Conservation (phyloP, 495 filamentous ascomycete genomes). For the Talaromyces adpressus region DNA sequence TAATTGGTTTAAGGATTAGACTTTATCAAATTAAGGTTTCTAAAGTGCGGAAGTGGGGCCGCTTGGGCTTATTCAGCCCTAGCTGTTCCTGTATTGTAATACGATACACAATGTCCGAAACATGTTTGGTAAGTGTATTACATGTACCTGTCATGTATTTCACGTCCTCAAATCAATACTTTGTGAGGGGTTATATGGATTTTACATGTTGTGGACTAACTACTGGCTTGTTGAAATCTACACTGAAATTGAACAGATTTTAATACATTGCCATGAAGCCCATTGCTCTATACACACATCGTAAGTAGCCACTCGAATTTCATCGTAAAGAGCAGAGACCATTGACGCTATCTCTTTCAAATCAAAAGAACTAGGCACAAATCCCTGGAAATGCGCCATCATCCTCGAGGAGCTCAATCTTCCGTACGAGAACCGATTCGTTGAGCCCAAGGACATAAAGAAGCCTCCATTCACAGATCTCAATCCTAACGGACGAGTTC, state of each 20-base stretch:
- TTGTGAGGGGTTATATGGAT: too few relatives aligned
- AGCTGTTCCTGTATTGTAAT: neutral
- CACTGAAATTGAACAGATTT: too few relatives aligned
- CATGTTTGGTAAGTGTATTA: neutral
- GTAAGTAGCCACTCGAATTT: neutral
- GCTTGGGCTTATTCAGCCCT: neutral
- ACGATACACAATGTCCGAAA: neutral
- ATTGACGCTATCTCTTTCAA: neutral
- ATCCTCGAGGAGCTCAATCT: conserved; percentile 49
- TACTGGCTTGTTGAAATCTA: too few relatives aligned
- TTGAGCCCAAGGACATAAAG: conserved; percentile 44
- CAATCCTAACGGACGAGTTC: conserved; percentile 57
- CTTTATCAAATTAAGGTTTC: neutral
- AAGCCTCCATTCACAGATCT: conserved; percentile 33
- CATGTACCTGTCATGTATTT: too few relatives aligned
- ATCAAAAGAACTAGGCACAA: conserved; percentile 26
- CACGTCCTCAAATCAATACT: too few relatives aligned
- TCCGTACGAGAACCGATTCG: conserved; percentile 30
- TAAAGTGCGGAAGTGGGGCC: neutral
- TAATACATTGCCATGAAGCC: neutral
- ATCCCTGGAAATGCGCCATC: conserved; percentile 51
- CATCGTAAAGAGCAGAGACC: neutral
- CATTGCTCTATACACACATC: neutral
- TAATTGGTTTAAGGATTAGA: neutral
- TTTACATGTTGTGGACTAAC: too few relatives aligned